phyloP scores from a whole-genome alignment of 192 early-diverging fungal genomes.

The Podila clonocystis region DNA sequence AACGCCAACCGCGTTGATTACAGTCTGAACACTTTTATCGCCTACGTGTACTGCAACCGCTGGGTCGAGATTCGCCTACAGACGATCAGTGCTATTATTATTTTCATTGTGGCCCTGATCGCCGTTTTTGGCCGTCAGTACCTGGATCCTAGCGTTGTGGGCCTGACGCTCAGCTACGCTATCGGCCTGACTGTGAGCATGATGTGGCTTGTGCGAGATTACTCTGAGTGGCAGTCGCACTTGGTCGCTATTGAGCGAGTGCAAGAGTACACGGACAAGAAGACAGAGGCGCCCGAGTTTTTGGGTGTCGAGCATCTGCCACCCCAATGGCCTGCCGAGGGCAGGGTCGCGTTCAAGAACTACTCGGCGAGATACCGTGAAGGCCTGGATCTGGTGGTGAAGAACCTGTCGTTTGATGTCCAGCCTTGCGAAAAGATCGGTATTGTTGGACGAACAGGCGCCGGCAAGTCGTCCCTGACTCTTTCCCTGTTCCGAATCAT shows the following conservation, averaged over 20 bases:
- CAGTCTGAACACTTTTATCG: slow-evolving; percentile 46
- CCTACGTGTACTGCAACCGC: slow-evolving; percentile 62
- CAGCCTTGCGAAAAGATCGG: slow-evolving; percentile 80
- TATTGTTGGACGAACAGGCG: slow-evolving; percentile 82
- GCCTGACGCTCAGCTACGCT: slow-evolving; percentile 83
- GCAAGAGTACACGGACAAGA: slow-evolving; percentile 80
- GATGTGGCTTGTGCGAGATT: slow-evolving; percentile 81
- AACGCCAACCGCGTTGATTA: slow-evolving; percentile 64
- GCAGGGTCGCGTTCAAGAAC: slow-evolving; percentile 74
- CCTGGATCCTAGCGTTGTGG: slow-evolving; percentile 82
- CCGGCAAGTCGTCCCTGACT: slow-evolving; percentile 66
- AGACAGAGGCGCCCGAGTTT: slow-evolving; percentile 75
- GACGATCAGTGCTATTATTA: slow-evolving; percentile 70
- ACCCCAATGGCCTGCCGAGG: slow-evolving; percentile 72
- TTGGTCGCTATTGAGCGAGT: slow-evolving; percentile 87
- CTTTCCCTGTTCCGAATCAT: slow-evolving; percentile 60
- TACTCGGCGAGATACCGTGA: slow-evolving; percentile 83
- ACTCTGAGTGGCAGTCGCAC: slow-evolving; percentile 80
- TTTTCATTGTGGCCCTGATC: slow-evolving; percentile 67
- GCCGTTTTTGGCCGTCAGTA: slow-evolving; percentile 55
- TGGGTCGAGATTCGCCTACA: slow-evolving; percentile 85
- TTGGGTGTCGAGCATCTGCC: slow-evolving; percentile 46
- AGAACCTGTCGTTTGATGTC: slow-evolving; percentile 74
- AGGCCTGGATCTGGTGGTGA: slow-evolving; percentile 77
- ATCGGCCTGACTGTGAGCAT: slow-evolving; percentile 76